Evolutionary conservation across 2,329 filamentous ascomycete genomes (phyloP), one percentile per base, ranked within the genome.

Genomic region (Hypoxylon rubiginosum): DNA sequence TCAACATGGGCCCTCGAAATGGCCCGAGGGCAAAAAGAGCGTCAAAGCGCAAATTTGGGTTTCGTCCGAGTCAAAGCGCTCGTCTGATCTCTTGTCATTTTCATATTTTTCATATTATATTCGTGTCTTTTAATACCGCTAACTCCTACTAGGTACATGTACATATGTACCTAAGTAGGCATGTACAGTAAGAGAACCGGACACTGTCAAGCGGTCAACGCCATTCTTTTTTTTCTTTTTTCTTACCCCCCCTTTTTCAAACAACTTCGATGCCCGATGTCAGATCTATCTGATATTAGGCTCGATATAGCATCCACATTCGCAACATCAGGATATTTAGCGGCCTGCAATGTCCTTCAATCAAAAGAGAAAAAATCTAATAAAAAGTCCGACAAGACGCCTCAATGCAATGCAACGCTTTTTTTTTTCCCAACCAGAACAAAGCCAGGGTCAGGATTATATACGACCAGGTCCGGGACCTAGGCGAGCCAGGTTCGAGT

Each of bases 1-100:
- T 69, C 36, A n/a, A 58, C 52, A 66, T 58, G 56, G 66, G 34
- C n/a, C 32, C 59, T 60, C 46, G 46, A 67, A 69, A 64, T 59
- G 56, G 57, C 64, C n/a, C 67, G 67, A 62, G 43, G 3, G 32
- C 17, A 63, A 24, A 15, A 13, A 36, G 50, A 45, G n/a, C n/a
- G 67, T 69, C 67, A 69, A 69, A 67, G 67, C 67, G 67, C 55
- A 69, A 69, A 67, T 69, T 63, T 69, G 54, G 49, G 67, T 67
- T 67, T 69, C 67, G 64, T 50, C 64, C 48, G 57, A 43, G 67
- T 69, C 67, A 69, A 69, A 69, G 67, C 67, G 67, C 64, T 69
- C 60, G 64, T 69, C 67, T 69, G 67, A 69, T 69, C 67, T 66
- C 64, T 58, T 36, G 19, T 56, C 45, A n/a, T 52, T 67, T 26